Conservation (phyloP, 108 stramenopile genomes). For the Aureococcus anophagefferens region DNA sequence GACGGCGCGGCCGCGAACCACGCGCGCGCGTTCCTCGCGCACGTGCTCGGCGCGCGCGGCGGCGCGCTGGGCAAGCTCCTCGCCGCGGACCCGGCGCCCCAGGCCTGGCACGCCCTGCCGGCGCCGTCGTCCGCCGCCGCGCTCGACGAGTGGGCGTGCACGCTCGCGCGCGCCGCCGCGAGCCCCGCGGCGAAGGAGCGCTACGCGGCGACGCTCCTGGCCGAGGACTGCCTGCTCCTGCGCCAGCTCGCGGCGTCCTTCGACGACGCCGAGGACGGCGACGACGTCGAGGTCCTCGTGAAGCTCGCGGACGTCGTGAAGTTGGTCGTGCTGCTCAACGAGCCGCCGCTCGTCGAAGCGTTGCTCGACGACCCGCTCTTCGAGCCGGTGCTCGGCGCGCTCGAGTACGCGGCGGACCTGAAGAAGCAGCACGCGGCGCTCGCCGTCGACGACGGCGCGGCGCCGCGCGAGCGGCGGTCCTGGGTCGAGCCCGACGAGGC, state of each 20-base stretch:
- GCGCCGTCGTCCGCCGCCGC: neutral
- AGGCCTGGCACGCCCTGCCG: neutral
- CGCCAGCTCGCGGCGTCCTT: neutral
- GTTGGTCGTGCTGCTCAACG: constrained; percentile 5
- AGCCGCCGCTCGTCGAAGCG: constrained; percentile 8
- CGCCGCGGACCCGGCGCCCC: no score
- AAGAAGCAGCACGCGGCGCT: neutral
- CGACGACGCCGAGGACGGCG: neutral
- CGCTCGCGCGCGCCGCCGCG: neutral
- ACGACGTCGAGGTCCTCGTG: no score
- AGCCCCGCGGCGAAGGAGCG: neutral
- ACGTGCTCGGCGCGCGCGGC: no score
- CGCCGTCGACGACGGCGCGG: no score
- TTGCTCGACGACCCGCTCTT: constrained; percentile 26
- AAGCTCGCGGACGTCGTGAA: neutral
- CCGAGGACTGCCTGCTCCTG: neutral
- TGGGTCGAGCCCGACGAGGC: no score
- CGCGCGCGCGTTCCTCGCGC: no score
- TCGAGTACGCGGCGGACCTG: constrained; percentile 38
- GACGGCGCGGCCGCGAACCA: no score
- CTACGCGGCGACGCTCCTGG: neutral
- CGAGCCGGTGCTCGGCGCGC: constrained; percentile 27
- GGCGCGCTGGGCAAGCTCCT: no score
- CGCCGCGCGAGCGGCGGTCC: no score
- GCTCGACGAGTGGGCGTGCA: neutral